phyloP scores from a whole-genome alignment of 306 rosid genomes.

The Morella rubra region DNA sequence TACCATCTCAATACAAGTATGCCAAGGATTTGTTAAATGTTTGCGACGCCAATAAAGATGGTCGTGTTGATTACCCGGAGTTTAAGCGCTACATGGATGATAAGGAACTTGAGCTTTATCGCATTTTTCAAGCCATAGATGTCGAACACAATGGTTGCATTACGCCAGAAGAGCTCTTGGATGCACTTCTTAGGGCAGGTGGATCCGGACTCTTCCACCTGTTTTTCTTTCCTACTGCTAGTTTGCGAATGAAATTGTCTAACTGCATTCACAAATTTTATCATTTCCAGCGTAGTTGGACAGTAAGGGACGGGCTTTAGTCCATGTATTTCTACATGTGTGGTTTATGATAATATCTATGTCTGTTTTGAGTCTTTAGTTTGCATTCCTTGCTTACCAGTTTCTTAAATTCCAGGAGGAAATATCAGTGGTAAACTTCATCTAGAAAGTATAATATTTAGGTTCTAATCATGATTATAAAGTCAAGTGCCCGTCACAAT shows the following conservation, averaged over 20 bases:
- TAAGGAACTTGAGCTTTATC: slow-evolving; percentile 89
- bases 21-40: slow-evolving; percentile 79
- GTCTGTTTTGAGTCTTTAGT: neutral
- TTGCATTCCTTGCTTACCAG: neutral
- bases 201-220: neutral
- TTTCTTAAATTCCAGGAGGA: neutral
- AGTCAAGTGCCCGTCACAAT: slow-evolving; percentile 10
- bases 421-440: neutral
- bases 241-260: neutral
- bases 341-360: neutral
- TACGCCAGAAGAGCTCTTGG: slow-evolving; percentile 94
- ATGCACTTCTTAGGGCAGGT: slow-evolving; percentile 92
- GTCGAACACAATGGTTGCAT: slow-evolving; percentile 90
- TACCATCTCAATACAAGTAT: slow-evolving; percentile 82
- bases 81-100: slow-evolving; percentile 86
- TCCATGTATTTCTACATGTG: neutral
- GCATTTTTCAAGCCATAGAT: slow-evolving; percentile 91
- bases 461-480: slow-evolving; percentile 5
- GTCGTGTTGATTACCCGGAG: slow-evolving; percentile 70
- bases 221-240: neutral
- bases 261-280: neutral
- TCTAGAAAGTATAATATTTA: slow-evolving; percentile 11
- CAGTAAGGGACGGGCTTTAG: neutral
- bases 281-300: neutral
- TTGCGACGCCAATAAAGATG: slow-evolving; percentile 76